Evolutionary conservation across 2,329 filamentous ascomycete genomes (phyloP).

Genomic region (Monilinia polystroma): DNA sequence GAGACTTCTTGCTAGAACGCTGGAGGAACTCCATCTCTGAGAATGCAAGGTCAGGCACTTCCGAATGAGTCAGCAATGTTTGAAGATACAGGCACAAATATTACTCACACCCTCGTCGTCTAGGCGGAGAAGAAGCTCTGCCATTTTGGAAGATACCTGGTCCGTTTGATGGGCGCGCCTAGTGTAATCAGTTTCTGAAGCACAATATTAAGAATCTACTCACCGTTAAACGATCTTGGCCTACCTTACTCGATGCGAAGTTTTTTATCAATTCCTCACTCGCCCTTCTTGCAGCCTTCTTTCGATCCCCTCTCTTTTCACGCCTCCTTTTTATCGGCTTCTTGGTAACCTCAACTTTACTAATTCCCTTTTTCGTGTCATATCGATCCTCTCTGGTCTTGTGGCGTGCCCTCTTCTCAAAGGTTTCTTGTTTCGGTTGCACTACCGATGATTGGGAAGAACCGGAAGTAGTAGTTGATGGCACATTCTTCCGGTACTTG

Average conservation of each 20-base stretch:
- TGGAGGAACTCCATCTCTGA: constrained; percentile 51
- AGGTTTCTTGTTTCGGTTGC: constrained; percentile 28
- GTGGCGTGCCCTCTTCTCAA: constrained; percentile 51
- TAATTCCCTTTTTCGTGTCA: constrained; percentile 44
- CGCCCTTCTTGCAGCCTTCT: constrained; percentile 32
- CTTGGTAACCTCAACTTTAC: constrained; percentile 27
- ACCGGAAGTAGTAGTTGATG: constrained; percentile 13
- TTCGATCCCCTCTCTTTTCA: constrained; percentile 29
- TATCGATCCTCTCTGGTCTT: constrained; percentile 59
- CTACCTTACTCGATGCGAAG: constrained; percentile 56
- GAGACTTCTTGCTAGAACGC: constrained; percentile 25
- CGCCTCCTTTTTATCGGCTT: constrained; percentile 28
- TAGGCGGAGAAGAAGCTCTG: constrained; percentile 41
- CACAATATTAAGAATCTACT: constrained; percentile 27
- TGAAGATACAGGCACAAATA: neutral
- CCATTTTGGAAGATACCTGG: constrained; percentile 50
- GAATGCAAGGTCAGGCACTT: constrained; percentile 54
- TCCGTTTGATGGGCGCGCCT: constrained; percentile 44
- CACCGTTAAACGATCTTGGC: constrained; percentile 54
- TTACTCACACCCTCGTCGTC: constrained; percentile 43
- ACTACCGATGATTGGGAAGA: constrained; percentile 1
- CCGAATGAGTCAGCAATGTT: constrained; percentile 10
- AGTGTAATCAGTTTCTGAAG: constrained; percentile 23
- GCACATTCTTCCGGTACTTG: constrained; percentile 24
- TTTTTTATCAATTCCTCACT: constrained; percentile 52